Base-by-base conservation (phyloP, 2,329 filamentous ascomycete species). In the Cordyceps sp. region DNA sequence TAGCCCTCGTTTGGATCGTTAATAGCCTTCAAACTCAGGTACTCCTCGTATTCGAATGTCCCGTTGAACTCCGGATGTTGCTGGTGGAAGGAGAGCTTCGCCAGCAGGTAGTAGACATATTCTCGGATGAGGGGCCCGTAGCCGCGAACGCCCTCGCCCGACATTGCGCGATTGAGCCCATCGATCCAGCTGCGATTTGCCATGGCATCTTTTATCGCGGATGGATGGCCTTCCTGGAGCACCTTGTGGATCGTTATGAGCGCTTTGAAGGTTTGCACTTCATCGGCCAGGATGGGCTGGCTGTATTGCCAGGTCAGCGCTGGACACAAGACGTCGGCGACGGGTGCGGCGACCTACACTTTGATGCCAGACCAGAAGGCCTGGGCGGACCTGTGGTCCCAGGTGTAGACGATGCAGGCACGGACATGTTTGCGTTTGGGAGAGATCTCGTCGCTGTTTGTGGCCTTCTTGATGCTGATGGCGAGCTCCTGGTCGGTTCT, bases 361-460 rank as follows among this genome's bases (percentile, higher is more conserved):
- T 98, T 98, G 70, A 98, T 92, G 52, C 86, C 88, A 35, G 83
- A 75, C 90, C 90, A 98, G 57, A 98, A 98, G 50, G 86, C 83
- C 52, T 75, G 69, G 26, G 86, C 93, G 42, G 80, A 93, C 62
- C 93, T 92, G 64, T 98, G 85, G 59, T 98, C 90, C 90, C 90
- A 98, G 36, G 88, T 96, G 57, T 96, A 96, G 29, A 98, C 88
- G 48, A 98, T 98, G 52, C 84, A 93, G 55, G 81, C 85, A 50
- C 90, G 82, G 36, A 98, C 90, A 80, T 98, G 90, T 61, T 98
- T 98, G 47, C 73, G 69, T 54, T 78, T 78, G 24, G 73, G 73
- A 6, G 73, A 73, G 2, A 73, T 69, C 52, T 80, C 74, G 43
- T 80, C 74, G 45, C 62, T 62, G 46, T 64, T 78, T 32, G 74